Percentiles rank a stretch among this genome's conserved stretches.
Evolutionary conservation across 805 yeast genomes (phyloP).

Genomic region (Metschnikowia baotianmanensis): DNA sequence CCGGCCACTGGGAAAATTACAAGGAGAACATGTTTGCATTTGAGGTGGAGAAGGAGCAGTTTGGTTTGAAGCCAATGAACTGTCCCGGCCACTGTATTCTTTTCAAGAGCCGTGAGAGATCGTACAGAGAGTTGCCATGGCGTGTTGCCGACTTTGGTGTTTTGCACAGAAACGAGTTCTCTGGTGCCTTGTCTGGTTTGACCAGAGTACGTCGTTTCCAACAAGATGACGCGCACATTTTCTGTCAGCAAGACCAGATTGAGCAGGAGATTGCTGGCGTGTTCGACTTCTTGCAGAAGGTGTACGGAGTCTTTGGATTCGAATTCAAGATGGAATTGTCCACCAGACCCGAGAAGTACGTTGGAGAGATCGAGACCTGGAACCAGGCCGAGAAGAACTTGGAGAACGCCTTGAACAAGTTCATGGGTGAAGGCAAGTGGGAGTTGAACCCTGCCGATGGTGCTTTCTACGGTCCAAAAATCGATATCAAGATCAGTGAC

Average conservation of each 20-base stretch:
- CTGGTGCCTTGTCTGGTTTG: slow-evolving; percentile 87
- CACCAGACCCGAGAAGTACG: slow-evolving; percentile 94
- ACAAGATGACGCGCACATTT: slow-evolving; percentile 98
- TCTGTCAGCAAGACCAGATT: slow-evolving; percentile 91
- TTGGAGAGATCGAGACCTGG: slow-evolving; percentile 95
- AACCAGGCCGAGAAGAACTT: slow-evolving; percentile 83
- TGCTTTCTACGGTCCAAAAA: slow-evolving; percentile 94
- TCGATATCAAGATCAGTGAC: slow-evolving; percentile 93
- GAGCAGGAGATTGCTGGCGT: slow-evolving; percentile 79
- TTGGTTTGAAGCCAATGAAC: slow-evolving; percentile 93
- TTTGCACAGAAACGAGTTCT: slow-evolving; percentile 92
- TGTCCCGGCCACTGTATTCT: slow-evolving; percentile 92
- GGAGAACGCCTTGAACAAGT: slow-evolving; percentile 75
- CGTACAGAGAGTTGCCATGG: slow-evolving; percentile 97
- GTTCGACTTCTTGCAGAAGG: slow-evolving; percentile 78
- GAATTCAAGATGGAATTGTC: slow-evolving; percentile 96
- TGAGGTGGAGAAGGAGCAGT: slow-evolving; percentile 94
- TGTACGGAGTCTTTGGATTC: slow-evolving; percentile 91
- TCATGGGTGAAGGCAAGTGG: slow-evolving; percentile 82
- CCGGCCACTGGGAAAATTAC: slow-evolving; percentile 98
- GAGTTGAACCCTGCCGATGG: slow-evolving; percentile 97
- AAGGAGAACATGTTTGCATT: slow-evolving; percentile 96
- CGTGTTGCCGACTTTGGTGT: slow-evolving; percentile 99
- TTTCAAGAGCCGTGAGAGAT: slow-evolving; percentile 89
- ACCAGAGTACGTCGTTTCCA: slow-evolving; percentile 99